These are phyloP conservation scores for Pleurotus cornucopiae DNA, from an alignment of 768 basidiomycete genomes.

Conservation along the genomic window DNA sequence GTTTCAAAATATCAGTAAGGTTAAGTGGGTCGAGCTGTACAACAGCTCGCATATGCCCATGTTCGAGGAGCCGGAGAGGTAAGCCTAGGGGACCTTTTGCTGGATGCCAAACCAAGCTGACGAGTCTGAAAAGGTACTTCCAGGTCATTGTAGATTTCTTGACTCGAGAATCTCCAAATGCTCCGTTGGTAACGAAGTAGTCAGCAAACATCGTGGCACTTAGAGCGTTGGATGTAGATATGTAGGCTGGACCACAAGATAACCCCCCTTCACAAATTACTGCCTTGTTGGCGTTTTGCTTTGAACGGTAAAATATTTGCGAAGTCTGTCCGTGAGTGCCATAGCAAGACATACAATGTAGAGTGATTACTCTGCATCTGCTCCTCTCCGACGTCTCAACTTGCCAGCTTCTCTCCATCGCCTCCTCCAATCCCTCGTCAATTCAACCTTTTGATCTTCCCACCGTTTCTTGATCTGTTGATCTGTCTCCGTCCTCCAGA, in stretches of 20 bases:
- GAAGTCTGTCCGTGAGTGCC: too few relatives aligned
- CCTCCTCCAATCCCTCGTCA: constrained; percentile 78
- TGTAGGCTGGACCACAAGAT: too few relatives aligned
- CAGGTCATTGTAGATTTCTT: not conserved
- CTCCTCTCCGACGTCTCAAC: constrained; percentile 46
- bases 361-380: constrained; percentile 15
- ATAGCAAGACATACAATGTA: too few relatives aligned
- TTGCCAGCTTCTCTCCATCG: constrained; percentile 74
- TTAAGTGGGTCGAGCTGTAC: constrained; percentile 30
- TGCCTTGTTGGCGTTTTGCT: too few relatives aligned
- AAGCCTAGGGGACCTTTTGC: not conserved
- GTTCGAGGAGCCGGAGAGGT: constrained; percentile 21
- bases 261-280: too few relatives aligned
- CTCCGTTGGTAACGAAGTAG: too few relatives aligned
- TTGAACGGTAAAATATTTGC: too few relatives aligned
- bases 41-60: constrained; percentile 21
- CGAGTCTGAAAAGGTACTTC: not conserved
- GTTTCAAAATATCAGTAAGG: constrained; percentile 22
- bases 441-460: constrained; percentile 62
- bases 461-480: constrained; percentile 65
- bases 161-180: not conserved
- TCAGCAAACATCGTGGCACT: too few relatives aligned
- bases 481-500: constrained; percentile 46
- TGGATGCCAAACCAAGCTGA: not conserved
- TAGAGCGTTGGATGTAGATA: too few relatives aligned